Evolutionary conservation across 345 rosid genomes (phyloP).

Genomic region (Rubroshorea leprosula): DNA sequence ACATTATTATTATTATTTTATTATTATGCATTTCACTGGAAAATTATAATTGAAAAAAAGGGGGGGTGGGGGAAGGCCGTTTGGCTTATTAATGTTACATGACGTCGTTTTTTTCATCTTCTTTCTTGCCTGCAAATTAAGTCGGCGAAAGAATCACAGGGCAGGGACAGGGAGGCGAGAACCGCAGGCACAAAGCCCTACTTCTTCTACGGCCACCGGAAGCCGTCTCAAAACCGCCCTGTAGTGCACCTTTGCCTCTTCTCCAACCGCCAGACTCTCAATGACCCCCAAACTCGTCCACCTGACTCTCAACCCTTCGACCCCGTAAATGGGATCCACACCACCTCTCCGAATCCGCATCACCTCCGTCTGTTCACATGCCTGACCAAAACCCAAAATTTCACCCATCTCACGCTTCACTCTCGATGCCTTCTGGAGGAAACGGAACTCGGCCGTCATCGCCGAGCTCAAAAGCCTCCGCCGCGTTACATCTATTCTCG

Average conservation of each 20-base stretch:
- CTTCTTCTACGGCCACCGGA: conserved; percentile 81
- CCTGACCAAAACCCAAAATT: conserved; percentile 39
- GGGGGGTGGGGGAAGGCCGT: too few relatives aligned
- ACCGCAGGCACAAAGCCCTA: conserved; percentile 63
- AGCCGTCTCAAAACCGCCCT: conserved; percentile 76
- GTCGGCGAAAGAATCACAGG: too few relatives aligned
- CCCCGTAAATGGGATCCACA: conserved; percentile 73
- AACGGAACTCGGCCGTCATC: conserved; percentile 40
- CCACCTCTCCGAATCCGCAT: conserved; percentile 16
- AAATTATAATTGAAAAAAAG: too few relatives aligned
- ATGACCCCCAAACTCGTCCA: conserved; percentile 11
- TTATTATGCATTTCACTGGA: too few relatives aligned
- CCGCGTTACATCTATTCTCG: conserved; percentile 70
- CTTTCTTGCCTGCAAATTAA: too few relatives aligned
- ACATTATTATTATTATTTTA: too few relatives aligned
- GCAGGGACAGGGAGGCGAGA: too few relatives aligned
- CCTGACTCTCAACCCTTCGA: conserved; percentile 35
- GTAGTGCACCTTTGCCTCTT: conserved; percentile 71
- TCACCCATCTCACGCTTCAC: conserved; percentile 88
- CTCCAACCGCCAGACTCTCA: conserved; percentile 56
- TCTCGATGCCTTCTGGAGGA: conserved; percentile 64
- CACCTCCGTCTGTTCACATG: conserved; percentile 21
- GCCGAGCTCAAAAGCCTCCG: conserved; percentile 79
- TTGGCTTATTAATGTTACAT: too few relatives aligned
- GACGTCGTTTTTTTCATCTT: too few relatives aligned